Base-by-base conservation (phyloP, 2,329 filamentous ascomycete genomes). In the Trichoderma gracile region DNA sequence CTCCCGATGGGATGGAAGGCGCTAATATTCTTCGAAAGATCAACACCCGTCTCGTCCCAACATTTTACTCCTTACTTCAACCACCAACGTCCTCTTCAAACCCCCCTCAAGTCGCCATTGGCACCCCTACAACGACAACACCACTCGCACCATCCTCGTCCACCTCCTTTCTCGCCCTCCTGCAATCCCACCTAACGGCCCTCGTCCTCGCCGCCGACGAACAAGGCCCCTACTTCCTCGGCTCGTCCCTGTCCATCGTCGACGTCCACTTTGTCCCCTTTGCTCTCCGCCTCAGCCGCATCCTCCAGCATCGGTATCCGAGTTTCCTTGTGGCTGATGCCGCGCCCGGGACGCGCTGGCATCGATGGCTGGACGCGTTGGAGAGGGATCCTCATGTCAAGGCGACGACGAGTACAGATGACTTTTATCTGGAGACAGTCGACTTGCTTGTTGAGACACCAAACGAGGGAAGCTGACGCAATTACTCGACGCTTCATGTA, bases 261-360 rank as follows among this genome's bases (percentile, higher is more conserved):
- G 90, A 93, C 68, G 81, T 92, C 17, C 88, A 92, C 71, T 82
- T 92, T 52, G 90, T 90, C 1, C 91, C 91, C 0, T 93, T 91
- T 82, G 83, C 91, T 15, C 73, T 93, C 19, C 83, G 91, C 1
- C 78, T 93, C 66, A 80, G 83, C n/a, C 84, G 85, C 2, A 84
- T 92, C 19, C 77, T 91, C 40, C 81, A 84, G 56, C 84, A 86
- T 17, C 87, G 89, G 68, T 80, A 42, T 33, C 50, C 60, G n/a
- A 84, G 84, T 17, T 33, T 33, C 8, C 45, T 33, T 23, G 92
- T 89, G 87, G 83, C 85, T 1, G 84, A 86, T 25, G 83, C 87
- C 0, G 82, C 87, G 67, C 80, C 82, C 2, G 86, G 85, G 1
- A 86, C 81, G 66, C 80, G 90, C 7, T 92, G 88, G 88, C 83